Evolutionary conservation across 768 basidiomycete species (phyloP).

Genomic region (Macrolepiota fuliginosa): DNA sequence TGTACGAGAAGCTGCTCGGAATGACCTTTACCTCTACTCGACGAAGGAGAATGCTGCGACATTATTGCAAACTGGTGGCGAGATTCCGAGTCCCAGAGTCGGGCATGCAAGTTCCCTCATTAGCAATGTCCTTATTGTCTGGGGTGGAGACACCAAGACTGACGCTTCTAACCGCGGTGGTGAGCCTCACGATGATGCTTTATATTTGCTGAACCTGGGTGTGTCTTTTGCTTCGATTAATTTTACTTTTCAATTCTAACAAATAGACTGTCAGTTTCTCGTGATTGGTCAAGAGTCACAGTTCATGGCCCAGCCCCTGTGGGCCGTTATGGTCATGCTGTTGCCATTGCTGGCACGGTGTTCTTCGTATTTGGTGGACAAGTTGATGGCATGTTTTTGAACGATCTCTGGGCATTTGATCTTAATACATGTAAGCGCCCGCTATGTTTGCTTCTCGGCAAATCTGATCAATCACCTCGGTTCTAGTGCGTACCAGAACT

Average conservation of each 20-base stretch:
- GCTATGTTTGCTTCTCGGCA: background rate
- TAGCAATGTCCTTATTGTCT: slow-evolving; percentile 92
- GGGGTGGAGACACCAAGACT: slow-evolving; percentile 97
- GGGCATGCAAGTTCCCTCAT: slow-evolving; percentile 96
- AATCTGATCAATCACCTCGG: slow-evolving; percentile 7
- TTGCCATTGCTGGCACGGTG: slow-evolving; percentile 84
- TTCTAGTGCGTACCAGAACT: slow-evolving; percentile 75
- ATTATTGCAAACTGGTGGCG: slow-evolving; percentile 84
- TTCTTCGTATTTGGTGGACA: slow-evolving; percentile 98
- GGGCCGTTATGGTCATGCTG: slow-evolving; percentile 95
- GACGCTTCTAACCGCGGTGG: slow-evolving; percentile 62
- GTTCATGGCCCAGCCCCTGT: slow-evolving; percentile 75
- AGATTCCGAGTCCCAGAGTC: slow-evolving; percentile 86
- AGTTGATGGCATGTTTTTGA: slow-evolving; percentile 90
- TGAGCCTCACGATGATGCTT: slow-evolving; percentile 75
- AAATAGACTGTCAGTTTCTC: slow-evolving; percentile 56
- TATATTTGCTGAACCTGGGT: slow-evolving; percentile 95
- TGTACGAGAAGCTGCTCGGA: slow-evolving; percentile 83
- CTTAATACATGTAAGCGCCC: slow-evolving; percentile 78
- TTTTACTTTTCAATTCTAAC: slow-evolving; percentile 1
- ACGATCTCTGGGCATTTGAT: slow-evolving; percentile 96
- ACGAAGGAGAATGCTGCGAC: slow-evolving; percentile 76
- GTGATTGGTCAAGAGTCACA: slow-evolving; percentile 91
- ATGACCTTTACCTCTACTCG: slow-evolving; percentile 92
- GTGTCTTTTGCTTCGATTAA: slow-evolving; percentile 28